phyloP scores from a whole-genome alignment of 352 stramenopile genomes.

The Aphanomyces stellatus region DNA sequence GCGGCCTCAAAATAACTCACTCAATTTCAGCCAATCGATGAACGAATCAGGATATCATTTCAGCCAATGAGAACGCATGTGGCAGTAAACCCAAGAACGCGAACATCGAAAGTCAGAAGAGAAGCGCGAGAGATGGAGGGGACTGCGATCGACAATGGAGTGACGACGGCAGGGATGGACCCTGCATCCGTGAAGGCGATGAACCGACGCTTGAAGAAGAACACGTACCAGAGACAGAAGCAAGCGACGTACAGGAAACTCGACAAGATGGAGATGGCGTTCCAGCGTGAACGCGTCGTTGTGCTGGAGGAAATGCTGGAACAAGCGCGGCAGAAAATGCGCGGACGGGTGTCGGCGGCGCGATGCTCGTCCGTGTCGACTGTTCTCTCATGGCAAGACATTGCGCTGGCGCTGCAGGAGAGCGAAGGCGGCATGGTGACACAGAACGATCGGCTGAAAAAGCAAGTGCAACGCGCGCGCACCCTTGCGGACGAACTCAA shows the following conservation, averaged over 20 bases:
- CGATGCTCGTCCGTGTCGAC: neutral
- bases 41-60: no score
- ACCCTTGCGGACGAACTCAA: neutral
- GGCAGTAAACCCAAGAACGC: no score
- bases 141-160: no score
- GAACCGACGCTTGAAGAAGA: neutral
- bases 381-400: neutral
- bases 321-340: neutral
- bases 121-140: no score
- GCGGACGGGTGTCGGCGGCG: neutral
- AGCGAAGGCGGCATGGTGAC: neutral
- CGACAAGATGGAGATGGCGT: neutral
- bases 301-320: neutral
- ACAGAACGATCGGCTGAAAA: neutral
- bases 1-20: no score
- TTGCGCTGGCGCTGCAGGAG: neutral
- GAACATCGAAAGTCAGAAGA: no score
- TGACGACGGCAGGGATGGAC: neutral
- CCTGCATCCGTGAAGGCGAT: neutral
- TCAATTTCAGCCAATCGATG: no score
- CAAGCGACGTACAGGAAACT: neutral
- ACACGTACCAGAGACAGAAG: constrained; percentile 4
- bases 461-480: neutral
- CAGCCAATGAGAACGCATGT: no score
- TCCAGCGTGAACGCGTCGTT: neutral